Base-by-base conservation (phyloP, 306 rosid species). In the Glycine soja region DNA sequence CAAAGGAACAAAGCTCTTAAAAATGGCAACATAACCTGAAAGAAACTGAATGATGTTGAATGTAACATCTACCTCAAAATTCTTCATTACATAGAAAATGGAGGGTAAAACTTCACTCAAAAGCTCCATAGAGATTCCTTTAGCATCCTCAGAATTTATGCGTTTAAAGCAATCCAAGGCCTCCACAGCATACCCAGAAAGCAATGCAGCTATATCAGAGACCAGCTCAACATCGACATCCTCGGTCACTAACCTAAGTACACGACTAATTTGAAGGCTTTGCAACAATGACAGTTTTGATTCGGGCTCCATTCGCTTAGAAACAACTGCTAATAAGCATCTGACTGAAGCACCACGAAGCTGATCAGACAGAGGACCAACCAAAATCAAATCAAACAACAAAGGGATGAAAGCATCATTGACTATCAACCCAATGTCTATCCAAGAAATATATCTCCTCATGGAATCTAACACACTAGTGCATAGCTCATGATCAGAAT, bases 401-500 rank as follows among this genome's bases (percentile, higher is more conserved):
- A 93, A 70, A 0, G 98, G 97, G 74, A 92, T 77, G 80, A 95
- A 91, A 5, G 78, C 86, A 74, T 95, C 99, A 83, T 95, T 95
- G 69, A 81, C 98, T 52, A 95, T 87, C 75, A 95, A 88, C 54
- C 96, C 88, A 13, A 95, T 95, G 77, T 95, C 99, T 19, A 95
- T 95, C 99, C 99, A 95, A 62, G 97, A 90, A 74, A 92, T 89
- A 86, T 83, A 92, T 86, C 96, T 91, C 83, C 89, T 88, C 92
- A 92, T 92, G 7, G 94, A 86, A 65, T 91, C 97, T 78, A 94
- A 91, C 5, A 92, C 97, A 59, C 81, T 84, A 56, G 87, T 15
- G 65, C 97, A 94, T 53, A 94, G 83, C 73, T 91, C 94, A 51
- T 88, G 90, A 83, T 92, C 89, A 12, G 86, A 78, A 81, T 88